Conservation (phyloP, 2,329 filamentous ascomycete species). For the Incumbomyces delicatus region DNA sequence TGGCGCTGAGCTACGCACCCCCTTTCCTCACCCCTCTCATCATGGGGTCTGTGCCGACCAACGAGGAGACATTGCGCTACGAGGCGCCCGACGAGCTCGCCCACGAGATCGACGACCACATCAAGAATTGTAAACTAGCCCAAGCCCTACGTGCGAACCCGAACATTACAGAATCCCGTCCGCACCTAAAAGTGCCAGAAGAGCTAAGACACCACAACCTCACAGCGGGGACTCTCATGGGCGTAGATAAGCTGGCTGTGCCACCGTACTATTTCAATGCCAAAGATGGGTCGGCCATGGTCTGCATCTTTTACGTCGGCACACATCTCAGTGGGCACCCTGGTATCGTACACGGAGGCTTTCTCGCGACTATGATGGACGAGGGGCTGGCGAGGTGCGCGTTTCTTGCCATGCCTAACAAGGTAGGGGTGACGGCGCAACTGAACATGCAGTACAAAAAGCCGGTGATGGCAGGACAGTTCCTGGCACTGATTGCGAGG, state of each 20-base stretch:
- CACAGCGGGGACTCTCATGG: slow-evolving; percentile 69
- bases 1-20: slow-evolving; percentile 16
- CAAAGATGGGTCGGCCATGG: slow-evolving; percentile 56
- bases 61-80: slow-evolving; percentile 66
- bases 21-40: slow-evolving; percentile 20
- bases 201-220: slow-evolving; percentile 63
- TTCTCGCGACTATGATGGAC: slow-evolving; percentile 86
- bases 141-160: slow-evolving; percentile 56
- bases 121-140: slow-evolving; percentile 67
- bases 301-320: slow-evolving; percentile 69
- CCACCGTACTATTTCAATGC: slow-evolving; percentile 73
- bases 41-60: slow-evolving; percentile 42
- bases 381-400: slow-evolving; percentile 82
- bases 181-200: slow-evolving; percentile 75
- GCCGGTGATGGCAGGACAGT: slow-evolving; percentile 65
- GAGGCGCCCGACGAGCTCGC: slow-evolving; percentile 43
- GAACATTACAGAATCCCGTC: slow-evolving; percentile 64
- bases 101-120: slow-evolving; percentile 58
- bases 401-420: slow-evolving; percentile 78
- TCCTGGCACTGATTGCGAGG: slow-evolving; percentile 66
- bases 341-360: slow-evolving; percentile 79
- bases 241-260: slow-evolving; percentile 65
- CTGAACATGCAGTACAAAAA: slow-evolving; percentile 72
- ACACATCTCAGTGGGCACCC: slow-evolving; percentile 77
- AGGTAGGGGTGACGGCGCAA: slow-evolving; percentile 76